Evolutionary conservation across 768 basidiomycete species (phyloP).

Genomic region (Rhizopogon vinicolor): DNA sequence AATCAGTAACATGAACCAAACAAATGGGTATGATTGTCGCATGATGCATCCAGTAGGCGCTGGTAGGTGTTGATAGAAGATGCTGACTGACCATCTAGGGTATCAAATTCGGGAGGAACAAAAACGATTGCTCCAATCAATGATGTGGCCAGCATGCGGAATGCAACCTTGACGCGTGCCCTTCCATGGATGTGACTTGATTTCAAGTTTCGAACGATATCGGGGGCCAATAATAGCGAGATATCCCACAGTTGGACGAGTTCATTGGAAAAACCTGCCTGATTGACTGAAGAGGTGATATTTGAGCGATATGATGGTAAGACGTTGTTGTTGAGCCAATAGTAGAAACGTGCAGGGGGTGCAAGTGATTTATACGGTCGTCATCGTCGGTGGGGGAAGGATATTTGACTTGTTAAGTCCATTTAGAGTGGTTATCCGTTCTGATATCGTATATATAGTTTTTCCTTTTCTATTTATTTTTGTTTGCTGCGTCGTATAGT

Average conservation of each 20-base stretch:
- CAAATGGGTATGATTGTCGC: background rate
- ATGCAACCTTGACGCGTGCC: background rate
- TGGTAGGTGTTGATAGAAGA: background rate
- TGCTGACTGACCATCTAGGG: background rate
- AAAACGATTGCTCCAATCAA: background rate
- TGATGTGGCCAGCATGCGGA: background rate
- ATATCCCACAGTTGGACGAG: background rate
- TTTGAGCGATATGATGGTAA: background rate
- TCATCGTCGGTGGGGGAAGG: background rate
- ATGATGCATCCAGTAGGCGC: background rate
- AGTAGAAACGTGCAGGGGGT: background rate
- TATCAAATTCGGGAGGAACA: slow-evolving; percentile 2
- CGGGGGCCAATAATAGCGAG: slow-evolving; percentile 4
- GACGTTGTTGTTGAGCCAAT: background rate
- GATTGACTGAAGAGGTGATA: background rate
- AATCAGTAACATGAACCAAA: background rate
- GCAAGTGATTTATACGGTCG: background rate
- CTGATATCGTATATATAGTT: background rate
- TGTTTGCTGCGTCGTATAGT: background rate
- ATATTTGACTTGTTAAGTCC: background rate
- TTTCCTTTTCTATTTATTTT: background rate
- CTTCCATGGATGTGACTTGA: background rate
- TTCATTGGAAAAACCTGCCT: background rate
- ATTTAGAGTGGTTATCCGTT: background rate
- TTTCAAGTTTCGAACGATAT: background rate